phyloP scores from a whole-genome alignment of 192 early-diverging fungal genomes.

The Coemansia guatemalensis region DNA sequence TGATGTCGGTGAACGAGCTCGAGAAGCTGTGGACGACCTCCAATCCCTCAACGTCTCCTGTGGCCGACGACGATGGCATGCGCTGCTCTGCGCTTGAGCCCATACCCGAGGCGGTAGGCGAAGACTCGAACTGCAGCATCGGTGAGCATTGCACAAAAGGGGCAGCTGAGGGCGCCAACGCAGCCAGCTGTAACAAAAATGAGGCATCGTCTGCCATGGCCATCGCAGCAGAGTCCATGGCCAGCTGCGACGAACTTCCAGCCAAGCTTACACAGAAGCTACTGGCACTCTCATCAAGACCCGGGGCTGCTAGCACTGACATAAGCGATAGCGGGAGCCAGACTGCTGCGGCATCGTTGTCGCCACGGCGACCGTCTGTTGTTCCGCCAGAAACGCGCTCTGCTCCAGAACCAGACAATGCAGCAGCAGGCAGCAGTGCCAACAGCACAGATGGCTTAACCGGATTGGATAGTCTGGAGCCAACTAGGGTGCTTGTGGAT shows the following conservation, averaged over 20 bases:
- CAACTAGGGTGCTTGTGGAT: constrained; percentile 28
- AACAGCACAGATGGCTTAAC: constrained; percentile 3
- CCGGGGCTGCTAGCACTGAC: not conserved
- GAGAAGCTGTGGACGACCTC: constrained; percentile 57
- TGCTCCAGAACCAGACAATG: not conserved
- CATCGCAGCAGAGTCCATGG: not conserved
- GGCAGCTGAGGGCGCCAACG: not conserved
- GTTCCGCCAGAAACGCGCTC: not conserved
- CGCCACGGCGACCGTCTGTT: not conserved
- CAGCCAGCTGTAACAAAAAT: constrained; percentile 4
- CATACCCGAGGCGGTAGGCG: constrained; percentile 27
- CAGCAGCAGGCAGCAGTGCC: not conserved
- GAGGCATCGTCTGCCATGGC: not conserved
- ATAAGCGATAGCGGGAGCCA: not conserved
- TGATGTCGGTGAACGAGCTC: constrained; percentile 63
- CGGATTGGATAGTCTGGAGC: constrained; percentile 43
- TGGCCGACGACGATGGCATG: constrained; percentile 2
- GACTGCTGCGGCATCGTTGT: constrained; percentile 4
- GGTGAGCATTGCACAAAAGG: not conserved
- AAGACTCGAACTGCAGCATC: constrained; percentile 12
- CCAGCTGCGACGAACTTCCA: constrained; percentile 19
- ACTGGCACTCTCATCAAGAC: constrained; percentile 25
- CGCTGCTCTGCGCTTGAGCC: constrained; percentile 14
- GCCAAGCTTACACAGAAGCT: constrained; percentile 42
- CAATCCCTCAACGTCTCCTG: constrained; percentile 14